These are phyloP conservation scores for Aspergillus unguis DNA, from an alignment of 2,329 filamentous ascomycete genomes.

Conservation along the genomic window DNA sequence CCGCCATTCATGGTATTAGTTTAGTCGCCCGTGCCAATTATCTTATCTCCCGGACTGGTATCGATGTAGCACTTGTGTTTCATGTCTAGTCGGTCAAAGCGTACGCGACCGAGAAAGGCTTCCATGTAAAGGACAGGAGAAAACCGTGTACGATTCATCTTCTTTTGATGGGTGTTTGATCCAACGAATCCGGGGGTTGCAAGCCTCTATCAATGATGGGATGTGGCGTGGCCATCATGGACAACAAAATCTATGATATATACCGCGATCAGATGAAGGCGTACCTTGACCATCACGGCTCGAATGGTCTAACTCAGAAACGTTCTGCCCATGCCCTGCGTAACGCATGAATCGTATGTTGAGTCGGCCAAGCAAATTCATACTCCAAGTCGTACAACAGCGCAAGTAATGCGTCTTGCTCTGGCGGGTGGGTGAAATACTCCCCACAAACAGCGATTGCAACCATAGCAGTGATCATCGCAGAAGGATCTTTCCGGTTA, in stretches of 20 bases:
- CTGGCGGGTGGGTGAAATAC: neutral
- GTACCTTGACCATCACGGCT: slow-evolving; percentile 2
- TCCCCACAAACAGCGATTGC: neutral
- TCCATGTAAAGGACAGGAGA: slow-evolving; percentile 5
- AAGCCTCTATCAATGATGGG: slow-evolving; percentile 1
- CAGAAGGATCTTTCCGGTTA: neutral
- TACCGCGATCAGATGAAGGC: slow-evolving; percentile 4
- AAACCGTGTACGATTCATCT: neutral
- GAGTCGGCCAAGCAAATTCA: too few species aligned
- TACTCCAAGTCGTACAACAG: too few species aligned
- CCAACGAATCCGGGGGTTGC: neutral
- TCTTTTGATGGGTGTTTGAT: neutral
- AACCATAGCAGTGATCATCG: neutral
- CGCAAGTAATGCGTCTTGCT: neutral
- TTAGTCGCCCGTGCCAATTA: too few species aligned
- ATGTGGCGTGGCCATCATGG: slow-evolving; percentile 3
- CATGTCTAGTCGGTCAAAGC: neutral
- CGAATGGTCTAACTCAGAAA: too few species aligned
- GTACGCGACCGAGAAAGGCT: neutral
- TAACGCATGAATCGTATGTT: too few species aligned
- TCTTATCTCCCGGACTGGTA: too few species aligned
- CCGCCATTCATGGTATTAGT: too few species aligned
- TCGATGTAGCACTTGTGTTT: too few species aligned
- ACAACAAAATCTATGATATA: slow-evolving; percentile 3
- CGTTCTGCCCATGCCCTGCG: too few species aligned